Evolutionary conservation across 2,329 filamentous ascomycete species (phyloP), one percentile per base, ranked within the genome.

Genomic region (Dothideomycetidae sp.): DNA sequence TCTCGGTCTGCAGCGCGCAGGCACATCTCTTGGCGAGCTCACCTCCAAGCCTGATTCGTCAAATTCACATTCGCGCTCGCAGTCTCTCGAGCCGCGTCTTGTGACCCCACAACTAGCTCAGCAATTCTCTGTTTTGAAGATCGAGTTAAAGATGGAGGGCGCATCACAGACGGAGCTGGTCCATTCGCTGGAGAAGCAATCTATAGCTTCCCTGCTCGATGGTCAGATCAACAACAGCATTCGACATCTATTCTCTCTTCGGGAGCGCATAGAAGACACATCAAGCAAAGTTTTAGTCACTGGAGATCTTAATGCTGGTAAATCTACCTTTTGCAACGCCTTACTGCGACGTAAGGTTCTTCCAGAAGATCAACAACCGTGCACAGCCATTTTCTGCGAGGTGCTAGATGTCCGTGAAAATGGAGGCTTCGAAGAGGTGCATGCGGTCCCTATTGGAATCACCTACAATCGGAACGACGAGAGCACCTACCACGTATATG

Each of bases 291-390:
- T 98, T 1, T 63, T 98, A 41, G 78, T 98, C 12, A 98, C 90
- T 0, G 90, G 90, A 52, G 90, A 98, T 55, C 61, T 98, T 37
- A 98, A 98, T 53, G 88, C 90, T 5, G 90, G 90, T 53, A 98
- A 98, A 56, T 98, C 90, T 3, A 98, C 90, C 1, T 98, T 98
- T 51, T 98, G 90, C 63, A 98, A 98, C 58, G 90, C 90, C n/a
- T 66, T 98, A 2, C 62, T 98, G 29, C 78, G 90, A 43, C 75
- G 86, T 44, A 96, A 96, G 59, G 73, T 98, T 17, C 62, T 98
- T 3, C 90, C 90, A 1, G 90, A 96, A 59, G 90, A 98, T 50
- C 88, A 98, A 57, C 90, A 96, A 54, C 90, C 90, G 2, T 98
- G 90, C 59, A 98, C 90, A 2, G 90, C 84, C 59, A 93, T 98